Conservation (phyloP, 2,329 filamentous ascomycete genomes). For the Fusarium sp. region DNA sequence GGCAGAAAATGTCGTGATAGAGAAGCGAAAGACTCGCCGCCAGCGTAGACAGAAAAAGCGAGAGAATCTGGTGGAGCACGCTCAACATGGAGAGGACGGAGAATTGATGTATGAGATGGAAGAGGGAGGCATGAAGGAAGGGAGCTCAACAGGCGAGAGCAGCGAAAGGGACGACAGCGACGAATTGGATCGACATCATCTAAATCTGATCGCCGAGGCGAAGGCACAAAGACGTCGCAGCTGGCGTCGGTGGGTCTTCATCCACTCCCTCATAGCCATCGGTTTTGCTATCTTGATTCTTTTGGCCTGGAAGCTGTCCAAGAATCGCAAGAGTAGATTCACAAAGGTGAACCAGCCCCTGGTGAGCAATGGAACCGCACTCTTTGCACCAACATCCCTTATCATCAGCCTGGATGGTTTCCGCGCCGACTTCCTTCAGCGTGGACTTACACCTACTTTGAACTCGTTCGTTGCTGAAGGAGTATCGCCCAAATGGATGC, state of each 20-base stretch:
- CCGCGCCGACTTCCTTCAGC: constrained; percentile 89
- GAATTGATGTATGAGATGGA: constrained; percentile 93
- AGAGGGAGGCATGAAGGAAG: constrained; percentile 78
- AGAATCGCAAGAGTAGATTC: constrained; percentile 56
- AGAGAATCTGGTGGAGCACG: constrained; percentile 65
- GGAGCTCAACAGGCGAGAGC: constrained; percentile 73
- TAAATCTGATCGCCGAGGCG: constrained; percentile 63
- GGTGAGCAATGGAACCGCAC: constrained; percentile 84
- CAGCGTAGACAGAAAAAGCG: constrained; percentile 66
- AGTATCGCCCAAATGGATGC: constrained; percentile 92
- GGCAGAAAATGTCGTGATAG: constrained; percentile 62
- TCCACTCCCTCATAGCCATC: constrained; percentile 65
- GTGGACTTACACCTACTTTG: constrained; percentile 85
- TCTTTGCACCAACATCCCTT: constrained; percentile 92
- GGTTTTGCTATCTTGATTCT: constrained; percentile 69
- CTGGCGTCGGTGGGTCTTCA: constrained; percentile 67
- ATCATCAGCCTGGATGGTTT: constrained; percentile 96
- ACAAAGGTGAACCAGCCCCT: constrained; percentile 51
- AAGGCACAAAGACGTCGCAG: constrained; percentile 64
- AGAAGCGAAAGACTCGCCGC: constrained; percentile 65
- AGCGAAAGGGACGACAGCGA: constrained; percentile 72
- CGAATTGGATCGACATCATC: constrained; percentile 66
- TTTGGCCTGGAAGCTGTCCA: constrained; percentile 70
- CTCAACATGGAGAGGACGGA: constrained; percentile 75
- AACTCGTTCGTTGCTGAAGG: constrained; percentile 84